Conservation (phyloP, 2,329 filamentous ascomycete genomes). For the Penicillium sp. region DNA sequence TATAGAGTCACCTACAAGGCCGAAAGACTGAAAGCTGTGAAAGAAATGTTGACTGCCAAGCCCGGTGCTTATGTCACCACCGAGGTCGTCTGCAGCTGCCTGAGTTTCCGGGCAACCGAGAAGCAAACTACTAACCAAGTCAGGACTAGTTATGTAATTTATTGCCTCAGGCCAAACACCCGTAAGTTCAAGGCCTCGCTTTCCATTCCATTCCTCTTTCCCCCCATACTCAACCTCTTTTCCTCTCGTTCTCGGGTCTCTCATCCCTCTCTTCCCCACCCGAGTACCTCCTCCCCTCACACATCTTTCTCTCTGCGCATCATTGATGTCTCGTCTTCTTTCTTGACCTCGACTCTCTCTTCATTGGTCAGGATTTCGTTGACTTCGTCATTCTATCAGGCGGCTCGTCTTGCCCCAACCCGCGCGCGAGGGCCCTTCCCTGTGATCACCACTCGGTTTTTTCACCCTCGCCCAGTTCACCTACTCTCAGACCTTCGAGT, state of each 20-base stretch:
- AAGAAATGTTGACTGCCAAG: neutral
- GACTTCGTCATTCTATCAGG: slow-evolving; percentile 33
- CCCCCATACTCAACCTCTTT: slow-evolving; percentile 28
- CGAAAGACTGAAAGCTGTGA: neutral
- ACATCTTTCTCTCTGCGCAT: slow-evolving; percentile 15
- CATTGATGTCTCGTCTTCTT: slow-evolving; percentile 20
- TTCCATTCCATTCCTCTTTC: slow-evolving; percentile 40
- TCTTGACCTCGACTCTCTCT: slow-evolving; percentile 15
- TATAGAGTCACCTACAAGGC: neutral
- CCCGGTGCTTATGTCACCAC: neutral
- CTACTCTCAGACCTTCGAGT: slow-evolving; percentile 7
- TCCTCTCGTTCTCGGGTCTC: slow-evolving; percentile 16
- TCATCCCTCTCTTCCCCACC: slow-evolving; percentile 5
- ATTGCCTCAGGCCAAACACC: slow-evolving; percentile 22
- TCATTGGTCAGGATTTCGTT: slow-evolving; percentile 36
- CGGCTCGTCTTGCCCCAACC: slow-evolving; percentile 33
- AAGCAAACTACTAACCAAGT: neutral
- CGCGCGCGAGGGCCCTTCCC: slow-evolving; percentile 23
- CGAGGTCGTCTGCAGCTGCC: neutral
- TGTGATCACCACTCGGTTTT: slow-evolving; percentile 13
- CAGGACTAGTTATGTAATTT: neutral
- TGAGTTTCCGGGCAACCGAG: neutral
- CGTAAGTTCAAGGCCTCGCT: slow-evolving; percentile 31
- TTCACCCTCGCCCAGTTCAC: slow-evolving; percentile 12
- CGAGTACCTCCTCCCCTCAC: slow-evolving; percentile 15